Conservation (phyloP, 108 stramenopile genomes). For the Thalassiosira profunda region DNA sequence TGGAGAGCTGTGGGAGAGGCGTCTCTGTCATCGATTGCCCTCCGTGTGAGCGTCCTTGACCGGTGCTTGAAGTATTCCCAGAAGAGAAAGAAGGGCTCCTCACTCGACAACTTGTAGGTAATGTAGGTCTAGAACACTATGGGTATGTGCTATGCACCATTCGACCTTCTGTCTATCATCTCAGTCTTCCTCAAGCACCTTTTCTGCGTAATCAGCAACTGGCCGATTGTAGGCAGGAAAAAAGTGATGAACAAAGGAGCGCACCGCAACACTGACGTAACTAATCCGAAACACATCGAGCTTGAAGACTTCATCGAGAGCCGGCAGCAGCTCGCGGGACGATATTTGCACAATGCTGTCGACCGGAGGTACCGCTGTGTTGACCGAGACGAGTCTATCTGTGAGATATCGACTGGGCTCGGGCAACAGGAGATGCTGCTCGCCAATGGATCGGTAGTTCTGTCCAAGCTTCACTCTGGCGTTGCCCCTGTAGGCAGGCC, state of each 20-base stretch:
- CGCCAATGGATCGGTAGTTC: constrained; percentile 60
- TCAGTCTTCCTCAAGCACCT: constrained; percentile 7
- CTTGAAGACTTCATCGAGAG: constrained; percentile 64
- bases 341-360: constrained; percentile 63
- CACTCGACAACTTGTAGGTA: neutral
- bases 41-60: constrained; percentile 74
- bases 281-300: constrained; percentile 83
- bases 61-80: constrained; percentile 71
- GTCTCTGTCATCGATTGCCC: constrained; percentile 61
- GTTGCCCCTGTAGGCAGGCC: constrained; percentile 77
- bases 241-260: constrained; percentile 91
- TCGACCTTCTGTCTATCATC: neutral
- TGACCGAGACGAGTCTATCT: constrained; percentile 76
- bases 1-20: constrained; percentile 85
- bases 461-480: constrained; percentile 51
- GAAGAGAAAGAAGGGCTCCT: constrained; percentile 16
- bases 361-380: constrained; percentile 70
- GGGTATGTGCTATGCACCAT: too few relatives aligned
- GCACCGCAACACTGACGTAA: constrained; percentile 78
- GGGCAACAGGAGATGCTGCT: constrained; percentile 74
- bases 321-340: constrained; percentile 62
- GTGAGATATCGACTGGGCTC: constrained; percentile 76
- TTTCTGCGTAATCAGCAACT: constrained; percentile 47
- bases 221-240: constrained; percentile 79
- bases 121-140: too few relatives aligned